These are phyloP conservation scores for Arthrobotrys conoides DNA, from an alignment of 2,329 filamentous ascomycete species.

Conservation along the genomic window DNA sequence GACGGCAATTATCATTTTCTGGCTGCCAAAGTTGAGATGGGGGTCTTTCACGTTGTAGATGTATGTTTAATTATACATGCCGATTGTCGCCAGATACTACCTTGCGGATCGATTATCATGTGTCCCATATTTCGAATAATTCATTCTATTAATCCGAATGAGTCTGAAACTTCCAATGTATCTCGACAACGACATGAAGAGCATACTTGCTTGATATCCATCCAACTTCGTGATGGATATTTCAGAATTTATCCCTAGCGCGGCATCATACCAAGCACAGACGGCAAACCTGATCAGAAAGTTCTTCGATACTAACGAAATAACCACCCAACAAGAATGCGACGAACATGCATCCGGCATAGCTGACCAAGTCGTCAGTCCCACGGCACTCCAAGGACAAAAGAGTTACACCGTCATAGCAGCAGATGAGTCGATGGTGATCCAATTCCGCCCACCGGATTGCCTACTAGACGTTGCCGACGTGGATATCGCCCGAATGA, in stretches of 20 bases:
- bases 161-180: background rate
- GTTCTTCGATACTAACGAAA: constrained; percentile 23
- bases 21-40: constrained; percentile 58
- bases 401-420: constrained; percentile 13
- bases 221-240: constrained; percentile 2
- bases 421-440: background rate
- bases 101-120: background rate
- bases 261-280: constrained; percentile 7
- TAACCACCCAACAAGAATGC: constrained; percentile 17
- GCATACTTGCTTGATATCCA: background rate
- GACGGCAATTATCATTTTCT: constrained; percentile 55
- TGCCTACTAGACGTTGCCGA: background rate
- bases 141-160: background rate
- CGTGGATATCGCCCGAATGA: background rate
- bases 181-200: background rate
- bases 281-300: constrained; percentile 3
- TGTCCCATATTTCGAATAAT: background rate
- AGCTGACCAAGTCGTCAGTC: background rate
- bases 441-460: constrained; percentile 20
- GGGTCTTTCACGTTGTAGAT: constrained; percentile 45
- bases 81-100: background rate
- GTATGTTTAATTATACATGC: constrained; percentile 8
- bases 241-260: background rate
- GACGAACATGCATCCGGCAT: constrained; percentile 5
- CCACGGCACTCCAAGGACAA: constrained; percentile 13